Base-by-base conservation (phyloP, 2,329 filamentous ascomycete species). In the Ceratocystis albifundus region DNA sequence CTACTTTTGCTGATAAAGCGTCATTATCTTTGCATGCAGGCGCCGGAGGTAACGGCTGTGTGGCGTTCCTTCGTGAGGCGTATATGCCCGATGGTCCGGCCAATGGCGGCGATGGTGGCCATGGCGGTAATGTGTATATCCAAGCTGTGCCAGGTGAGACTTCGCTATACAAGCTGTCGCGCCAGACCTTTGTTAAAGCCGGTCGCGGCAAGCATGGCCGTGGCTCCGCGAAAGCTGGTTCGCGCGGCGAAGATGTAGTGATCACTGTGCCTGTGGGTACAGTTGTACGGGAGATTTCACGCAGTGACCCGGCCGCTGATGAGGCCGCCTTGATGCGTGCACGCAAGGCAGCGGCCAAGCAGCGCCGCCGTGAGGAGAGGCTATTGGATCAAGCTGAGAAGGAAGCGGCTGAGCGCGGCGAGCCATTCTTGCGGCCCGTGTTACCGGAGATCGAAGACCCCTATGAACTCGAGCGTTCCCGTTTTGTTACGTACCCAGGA, bases 251-350 rank as follows among this genome's bases (percentile, higher is more conserved):
- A 15, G 94, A 99, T 74, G 76, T 96, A 4, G 79, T 97, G 71
- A 85, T 99, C 69, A 88, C 89, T 41, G 94, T 99, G 0, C 94
- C 94, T 0, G 88, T 97, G 4, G 94, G 94, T 3, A 99, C 94
- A 0, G 86, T 99, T 1, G 82, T 99, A 2, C 82, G 89, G 41
- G 94, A 99, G 76, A 77, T 96, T 2, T 84, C 85, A 70, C 82
- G 94, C 46, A 78, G 85, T 65, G 92, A 97, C 73, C 90, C 91
- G 0, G 79, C 88, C 4, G 83, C 83, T 7, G 86, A 91, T 64
- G 88, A 91, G 71, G 73, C 73, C 10, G 70, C 76, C 36, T 70
- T 73, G 15, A 71, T 75, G 68, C 73, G 72, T 36, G 72, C 74
- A 1, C 76, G 72, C 69, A 70, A 71, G 22, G 72, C 71, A 1